phyloP scores from a whole-genome alignment of 352 stramenopile genomes.

The Pilasporangium apinafurcum region DNA sequence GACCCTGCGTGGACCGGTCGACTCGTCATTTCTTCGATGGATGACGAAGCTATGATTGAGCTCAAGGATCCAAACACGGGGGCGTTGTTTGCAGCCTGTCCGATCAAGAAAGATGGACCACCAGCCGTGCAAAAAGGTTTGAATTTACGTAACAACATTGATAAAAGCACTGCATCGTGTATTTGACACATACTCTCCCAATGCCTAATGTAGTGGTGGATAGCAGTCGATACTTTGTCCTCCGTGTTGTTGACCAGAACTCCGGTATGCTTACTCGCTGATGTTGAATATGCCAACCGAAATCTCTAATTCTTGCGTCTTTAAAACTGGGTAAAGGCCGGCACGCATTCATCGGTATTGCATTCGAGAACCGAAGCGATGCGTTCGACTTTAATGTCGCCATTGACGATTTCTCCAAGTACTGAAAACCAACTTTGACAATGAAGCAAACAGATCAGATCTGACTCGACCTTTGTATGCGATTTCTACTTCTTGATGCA shows the following conservation, averaged over 20 bases:
- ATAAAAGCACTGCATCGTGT: no score
- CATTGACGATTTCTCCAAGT: constrained; percentile 86
- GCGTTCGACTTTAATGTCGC: constrained; percentile 94
- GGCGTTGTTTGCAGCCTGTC: constrained; percentile 48
- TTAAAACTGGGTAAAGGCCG: no score
- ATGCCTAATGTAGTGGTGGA: constrained; percentile 88
- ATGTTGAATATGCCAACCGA: not conserved
- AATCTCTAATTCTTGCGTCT: not conserved
- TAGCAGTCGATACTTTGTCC: constrained; percentile 92
- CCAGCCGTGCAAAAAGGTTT: constrained; percentile 62
- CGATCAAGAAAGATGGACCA: constrained; percentile 49
- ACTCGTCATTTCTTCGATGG: constrained; percentile 50
- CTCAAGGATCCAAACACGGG: constrained; percentile 51
- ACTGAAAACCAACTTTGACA: constrained; percentile 3
- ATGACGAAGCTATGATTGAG: constrained; percentile 55
- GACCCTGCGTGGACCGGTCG: constrained; percentile 56
- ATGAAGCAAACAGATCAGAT: not conserved
- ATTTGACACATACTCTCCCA: no score
- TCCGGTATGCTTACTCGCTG: constrained; percentile 25
- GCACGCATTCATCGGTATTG: constrained; percentile 92
- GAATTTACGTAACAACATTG: not conserved
- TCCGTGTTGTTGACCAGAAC: constrained; percentile 86
- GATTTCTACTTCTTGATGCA: constrained; percentile 7
- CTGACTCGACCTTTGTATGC: constrained; percentile 1
- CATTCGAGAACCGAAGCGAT: constrained; percentile 92